Evolutionary conservation across 208 protist species (phyloP).

Genomic region (Trypanosoma rangeli): DNA sequence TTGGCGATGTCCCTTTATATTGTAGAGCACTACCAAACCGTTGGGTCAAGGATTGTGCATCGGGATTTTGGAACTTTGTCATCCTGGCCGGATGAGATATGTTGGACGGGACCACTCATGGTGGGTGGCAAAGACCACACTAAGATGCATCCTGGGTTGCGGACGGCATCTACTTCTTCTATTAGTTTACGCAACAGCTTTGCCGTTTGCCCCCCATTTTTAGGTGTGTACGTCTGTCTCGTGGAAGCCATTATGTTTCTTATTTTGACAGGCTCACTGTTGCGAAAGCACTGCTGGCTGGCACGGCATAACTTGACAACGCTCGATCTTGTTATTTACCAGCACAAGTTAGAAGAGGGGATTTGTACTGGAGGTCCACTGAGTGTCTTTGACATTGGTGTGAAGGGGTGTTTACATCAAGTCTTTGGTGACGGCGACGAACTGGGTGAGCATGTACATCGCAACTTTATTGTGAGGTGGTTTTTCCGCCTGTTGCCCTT

Average conservation of each 20-base stretch:
- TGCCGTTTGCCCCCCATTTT: constrained; percentile 60
- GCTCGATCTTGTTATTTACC: constrained; percentile 82
- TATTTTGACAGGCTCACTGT: constrained; percentile 61
- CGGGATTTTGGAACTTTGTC: neutral
- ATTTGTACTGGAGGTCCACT: constrained; percentile 31
- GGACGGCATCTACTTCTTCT: neutral
- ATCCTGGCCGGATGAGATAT: neutral
- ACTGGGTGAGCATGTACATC: constrained; percentile 44
- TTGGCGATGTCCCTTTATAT: constrained; percentile 17
- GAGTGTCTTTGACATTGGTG: constrained; percentile 84
- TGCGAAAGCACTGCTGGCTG: constrained; percentile 65
- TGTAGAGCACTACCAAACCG: constrained; percentile 25
- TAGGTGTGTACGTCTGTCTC: constrained; percentile 81
- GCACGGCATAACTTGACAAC: constrained; percentile 85
- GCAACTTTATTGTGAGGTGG: constrained; percentile 58
- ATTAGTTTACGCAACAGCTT: constrained; percentile 45
- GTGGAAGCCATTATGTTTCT: constrained; percentile 67
- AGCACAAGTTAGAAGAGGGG: constrained; percentile 31
- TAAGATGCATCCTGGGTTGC: neutral
- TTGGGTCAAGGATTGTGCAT: constrained; percentile 11
- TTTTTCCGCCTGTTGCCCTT: constrained; percentile 74
- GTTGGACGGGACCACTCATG: constrained; percentile 2
- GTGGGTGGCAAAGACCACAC: neutral
- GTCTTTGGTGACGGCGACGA: constrained; percentile 84
- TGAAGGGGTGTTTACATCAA: constrained; percentile 72